A percentile compares a stretch with the other conserved stretches of the same genome.
phyloP scores from a whole-genome alignment of 495 filamentous ascomycete genomes.

The Penicillium alfredii region DNA sequence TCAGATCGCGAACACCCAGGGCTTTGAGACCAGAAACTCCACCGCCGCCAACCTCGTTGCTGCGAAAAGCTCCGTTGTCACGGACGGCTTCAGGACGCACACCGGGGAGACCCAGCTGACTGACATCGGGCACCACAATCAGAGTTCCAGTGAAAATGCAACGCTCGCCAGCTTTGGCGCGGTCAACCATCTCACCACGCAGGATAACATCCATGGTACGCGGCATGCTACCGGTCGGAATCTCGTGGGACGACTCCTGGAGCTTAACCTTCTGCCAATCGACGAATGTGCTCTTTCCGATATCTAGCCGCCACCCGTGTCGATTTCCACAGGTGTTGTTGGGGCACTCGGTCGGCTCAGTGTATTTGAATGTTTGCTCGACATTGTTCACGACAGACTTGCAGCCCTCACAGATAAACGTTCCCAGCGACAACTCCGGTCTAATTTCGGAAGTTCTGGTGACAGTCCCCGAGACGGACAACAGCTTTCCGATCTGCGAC shows the following conservation, averaged over 20 bases:
- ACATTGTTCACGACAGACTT: constrained; percentile 75
- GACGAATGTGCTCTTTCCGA: constrained; percentile 93
- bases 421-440: constrained; percentile 85
- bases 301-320: constrained; percentile 85
- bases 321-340: constrained; percentile 90
- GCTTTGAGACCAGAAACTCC: constrained; percentile 88
- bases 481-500: constrained; percentile 81
- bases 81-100: constrained; percentile 77
- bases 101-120: constrained; percentile 87
- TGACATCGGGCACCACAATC: constrained; percentile 96
- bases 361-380: constrained; percentile 97
- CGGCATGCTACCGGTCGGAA: constrained; percentile 97
- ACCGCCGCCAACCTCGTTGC: constrained; percentile 70
- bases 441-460: constrained; percentile 95
- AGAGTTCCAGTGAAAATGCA: constrained; percentile 95
- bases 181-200: constrained; percentile 96
- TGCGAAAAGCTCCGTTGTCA: constrained; percentile 70
- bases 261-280: constrained; percentile 99
- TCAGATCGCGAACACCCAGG: constrained; percentile 89
- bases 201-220: constrained; percentile 96
- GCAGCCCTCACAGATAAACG: constrained; percentile 88
- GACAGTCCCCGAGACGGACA: constrained; percentile 93
- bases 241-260: constrained; percentile 96
- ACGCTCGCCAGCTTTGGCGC: constrained; percentile 94
- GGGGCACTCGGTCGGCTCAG: constrained; percentile 92